These are phyloP conservation scores for Xylogone sp. DNA, from an alignment of 2,329 filamentous ascomycete genomes.

Conservation along the genomic window DNA sequence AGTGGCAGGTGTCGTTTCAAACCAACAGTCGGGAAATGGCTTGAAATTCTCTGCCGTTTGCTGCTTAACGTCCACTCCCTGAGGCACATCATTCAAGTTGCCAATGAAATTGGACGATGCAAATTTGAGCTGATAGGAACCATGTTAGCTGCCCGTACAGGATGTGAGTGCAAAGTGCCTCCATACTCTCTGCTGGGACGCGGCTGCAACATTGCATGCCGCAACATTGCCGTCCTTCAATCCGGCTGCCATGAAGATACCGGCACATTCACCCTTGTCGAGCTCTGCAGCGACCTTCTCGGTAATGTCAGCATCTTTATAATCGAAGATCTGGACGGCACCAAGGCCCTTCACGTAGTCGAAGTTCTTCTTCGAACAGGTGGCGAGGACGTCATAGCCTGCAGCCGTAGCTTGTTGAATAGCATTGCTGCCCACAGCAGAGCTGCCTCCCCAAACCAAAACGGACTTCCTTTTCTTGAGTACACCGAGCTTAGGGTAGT, in stretches of 20 bases:
- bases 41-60: too few relatives aligned
- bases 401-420: conserved; percentile 20
- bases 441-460: conserved; percentile 21
- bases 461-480: conserved; percentile 13
- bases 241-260: neutral
- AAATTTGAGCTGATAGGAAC: too few relatives aligned
- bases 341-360: conserved; percentile 33
- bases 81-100: too few relatives aligned
- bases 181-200: too few relatives aligned
- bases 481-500: conserved; percentile 10
- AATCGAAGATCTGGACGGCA: conserved; percentile 36
- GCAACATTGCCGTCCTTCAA: too few relatives aligned
- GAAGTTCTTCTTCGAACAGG: conserved; percentile 30
- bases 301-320: conserved; percentile 23
- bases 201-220: too few relatives aligned
- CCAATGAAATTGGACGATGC: neutral
- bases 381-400: conserved; percentile 17
- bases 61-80: too few relatives aligned
- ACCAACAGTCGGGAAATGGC: too few relatives aligned
- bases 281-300: conserved; percentile 32
- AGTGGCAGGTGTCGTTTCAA: neutral
- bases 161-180: too few relatives aligned
- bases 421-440: conserved; percentile 24
- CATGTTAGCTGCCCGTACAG: too few relatives aligned
- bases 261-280: conserved; percentile 13